These are phyloP conservation scores for Blastomyces percursus DNA, from an alignment of 2,329 filamentous ascomycete species.

Conservation along the genomic window DNA sequence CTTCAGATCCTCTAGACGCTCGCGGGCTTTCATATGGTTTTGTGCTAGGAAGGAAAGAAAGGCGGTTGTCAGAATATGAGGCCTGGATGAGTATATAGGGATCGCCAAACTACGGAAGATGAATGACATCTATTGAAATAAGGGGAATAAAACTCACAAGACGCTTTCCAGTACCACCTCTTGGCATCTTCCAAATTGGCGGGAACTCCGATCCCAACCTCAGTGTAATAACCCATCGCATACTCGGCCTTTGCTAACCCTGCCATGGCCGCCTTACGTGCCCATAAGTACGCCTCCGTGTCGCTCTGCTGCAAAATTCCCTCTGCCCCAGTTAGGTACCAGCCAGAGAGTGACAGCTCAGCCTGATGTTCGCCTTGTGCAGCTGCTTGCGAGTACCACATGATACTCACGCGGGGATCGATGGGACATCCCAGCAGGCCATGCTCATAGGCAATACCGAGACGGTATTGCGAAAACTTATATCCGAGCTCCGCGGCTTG, in stretches of 20 bases:
- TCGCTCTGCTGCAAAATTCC: constrained; percentile 85
- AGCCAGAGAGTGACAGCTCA: constrained; percentile 73
- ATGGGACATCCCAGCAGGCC: constrained; percentile 71
- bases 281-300: constrained; percentile 95
- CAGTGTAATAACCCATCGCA: constrained; percentile 95
- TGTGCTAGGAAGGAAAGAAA: constrained; percentile 52
- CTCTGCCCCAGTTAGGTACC: constrained; percentile 87
- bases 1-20: constrained; percentile 86
- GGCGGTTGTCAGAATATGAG: constrained; percentile 7
- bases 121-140: background rate
- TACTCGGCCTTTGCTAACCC: constrained; percentile 91
- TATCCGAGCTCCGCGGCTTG: constrained; percentile 83
- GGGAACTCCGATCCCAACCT: constrained; percentile 81
- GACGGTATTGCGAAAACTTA: constrained; percentile 85
- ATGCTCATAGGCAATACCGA: constrained; percentile 84
- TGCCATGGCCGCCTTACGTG: constrained; percentile 78
- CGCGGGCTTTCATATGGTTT: constrained; percentile 85
- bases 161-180: constrained; percentile 95
- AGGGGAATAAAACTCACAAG: constrained; percentile 54
- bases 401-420: constrained; percentile 73
- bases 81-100: background rate
- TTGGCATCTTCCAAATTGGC: constrained; percentile 90
- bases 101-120: background rate
- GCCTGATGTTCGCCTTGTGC: constrained; percentile 90
- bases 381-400: constrained; percentile 87